phyloP scores from a whole-genome alignment of 108 stramenopile species.

The Phaeodactylum tricornutum region DNA sequence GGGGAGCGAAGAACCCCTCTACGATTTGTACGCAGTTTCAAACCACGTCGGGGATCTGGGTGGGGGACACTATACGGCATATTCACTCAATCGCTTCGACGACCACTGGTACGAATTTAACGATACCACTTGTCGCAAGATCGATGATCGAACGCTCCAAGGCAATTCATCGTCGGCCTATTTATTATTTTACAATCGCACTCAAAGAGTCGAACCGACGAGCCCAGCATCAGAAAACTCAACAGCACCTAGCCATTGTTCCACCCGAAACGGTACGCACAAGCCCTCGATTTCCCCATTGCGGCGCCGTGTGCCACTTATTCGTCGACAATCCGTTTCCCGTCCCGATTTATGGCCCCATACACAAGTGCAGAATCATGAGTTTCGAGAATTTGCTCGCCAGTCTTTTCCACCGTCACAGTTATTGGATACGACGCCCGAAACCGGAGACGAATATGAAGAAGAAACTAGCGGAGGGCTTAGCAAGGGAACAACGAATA shows the following conservation, averaged over 20 bases:
- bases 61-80: conserved; percentile 93
- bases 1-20: conserved; percentile 43
- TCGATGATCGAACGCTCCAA: conserved; percentile 23
- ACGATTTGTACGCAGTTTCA: conserved; percentile 93
- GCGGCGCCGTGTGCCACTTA: conserved; percentile 29
- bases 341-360: conserved; percentile 81
- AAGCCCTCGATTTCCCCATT: background rate
- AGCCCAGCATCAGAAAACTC: background rate
- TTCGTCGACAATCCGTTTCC: conserved; percentile 57
- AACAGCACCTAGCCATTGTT: background rate
- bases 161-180: conserved; percentile 37
- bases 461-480: too few species aligned
- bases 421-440: too few species aligned
- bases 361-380: conserved; percentile 43
- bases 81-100: conserved; percentile 66
- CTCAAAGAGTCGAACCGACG: conserved; percentile 7
- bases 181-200: conserved; percentile 72
- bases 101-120: conserved; percentile 77
- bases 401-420: too few species aligned
- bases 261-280: background rate
- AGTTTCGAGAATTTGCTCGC: conserved; percentile 28
- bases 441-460: too few species aligned
- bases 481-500: too few species aligned
- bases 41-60: conserved; percentile 84
- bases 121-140: conserved; percentile 33